Conservation (phyloP, 2,329 filamentous ascomycete genomes). For the Huntiella bhutanensis region DNA sequence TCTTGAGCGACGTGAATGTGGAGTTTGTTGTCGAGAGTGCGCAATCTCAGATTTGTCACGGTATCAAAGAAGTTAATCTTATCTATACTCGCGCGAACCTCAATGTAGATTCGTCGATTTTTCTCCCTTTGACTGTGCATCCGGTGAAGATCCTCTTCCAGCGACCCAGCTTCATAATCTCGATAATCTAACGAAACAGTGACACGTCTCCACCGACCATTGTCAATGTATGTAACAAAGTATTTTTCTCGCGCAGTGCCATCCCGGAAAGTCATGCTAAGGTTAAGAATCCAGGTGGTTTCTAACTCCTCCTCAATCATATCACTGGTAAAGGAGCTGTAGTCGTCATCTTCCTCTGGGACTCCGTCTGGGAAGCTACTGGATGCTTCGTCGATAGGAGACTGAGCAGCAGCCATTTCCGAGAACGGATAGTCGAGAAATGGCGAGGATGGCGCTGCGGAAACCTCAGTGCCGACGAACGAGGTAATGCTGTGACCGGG, state of each 20-base stretch:
- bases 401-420: neutral
- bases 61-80: slow-evolving; percentile 94
- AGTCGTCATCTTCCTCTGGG: slow-evolving; percentile 6
- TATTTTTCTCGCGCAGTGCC: slow-evolving; percentile 89
- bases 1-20: slow-evolving; percentile 98
- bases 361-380: neutral
- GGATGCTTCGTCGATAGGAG: neutral
- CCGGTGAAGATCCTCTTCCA: slow-evolving; percentile 64
- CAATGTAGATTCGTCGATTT: slow-evolving; percentile 80
- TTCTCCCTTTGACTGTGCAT: slow-evolving; percentile 80
- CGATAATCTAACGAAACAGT: slow-evolving; percentile 91
- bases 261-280: slow-evolving; percentile 96
- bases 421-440: slow-evolving; percentile 2
- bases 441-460: slow-evolving; percentile 1
- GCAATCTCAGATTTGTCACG: slow-evolving; percentile 84
- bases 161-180: slow-evolving; percentile 55
- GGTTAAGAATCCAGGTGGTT: slow-evolving; percentile 80
- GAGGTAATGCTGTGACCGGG: neutral
- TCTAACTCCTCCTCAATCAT: slow-evolving; percentile 68
- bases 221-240: slow-evolving; percentile 85
- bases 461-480: neutral
- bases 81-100: slow-evolving; percentile 75
- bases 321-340: slow-evolving; percentile 15
- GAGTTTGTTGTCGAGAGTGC: slow-evolving; percentile 70
- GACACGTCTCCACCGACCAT: slow-evolving; percentile 65